Conservation (phyloP, 2,329 filamentous ascomycete species). For the Alternaria angustiovoidea region DNA sequence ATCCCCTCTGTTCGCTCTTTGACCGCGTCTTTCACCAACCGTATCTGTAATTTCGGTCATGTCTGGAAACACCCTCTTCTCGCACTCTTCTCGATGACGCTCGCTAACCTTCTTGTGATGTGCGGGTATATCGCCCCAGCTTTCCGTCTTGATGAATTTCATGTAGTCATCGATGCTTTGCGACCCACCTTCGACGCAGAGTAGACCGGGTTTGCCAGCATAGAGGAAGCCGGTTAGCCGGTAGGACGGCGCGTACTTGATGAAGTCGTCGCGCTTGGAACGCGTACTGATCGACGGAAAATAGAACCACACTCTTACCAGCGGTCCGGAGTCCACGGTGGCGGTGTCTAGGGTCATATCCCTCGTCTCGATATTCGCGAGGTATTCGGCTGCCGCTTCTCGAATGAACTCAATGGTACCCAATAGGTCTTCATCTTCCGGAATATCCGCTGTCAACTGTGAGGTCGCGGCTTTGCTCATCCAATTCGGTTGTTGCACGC, state of each 20-base stretch:
- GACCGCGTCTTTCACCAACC: slow-evolving; percentile 59
- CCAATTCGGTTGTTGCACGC: slow-evolving; percentile 37
- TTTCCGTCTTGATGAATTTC: slow-evolving; percentile 70
- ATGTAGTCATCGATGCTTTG: slow-evolving; percentile 65
- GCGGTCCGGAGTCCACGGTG: slow-evolving; percentile 6
- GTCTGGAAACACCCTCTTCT: slow-evolving; percentile 58
- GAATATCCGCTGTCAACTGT: slow-evolving; percentile 20
- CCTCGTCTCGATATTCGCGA: background rate
- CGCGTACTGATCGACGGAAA: slow-evolving; percentile 69
- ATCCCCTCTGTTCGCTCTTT: slow-evolving; percentile 61
- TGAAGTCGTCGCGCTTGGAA: slow-evolving; percentile 65
- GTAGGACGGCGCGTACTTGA: slow-evolving; percentile 62
- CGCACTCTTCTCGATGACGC: slow-evolving; percentile 55
- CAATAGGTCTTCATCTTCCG: slow-evolving; percentile 29
- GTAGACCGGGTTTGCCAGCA: slow-evolving; percentile 66
- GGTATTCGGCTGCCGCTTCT: slow-evolving; percentile 22
- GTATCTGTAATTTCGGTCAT: slow-evolving; percentile 66
- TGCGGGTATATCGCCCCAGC: slow-evolving; percentile 68
- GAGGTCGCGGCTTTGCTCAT: slow-evolving; percentile 30
- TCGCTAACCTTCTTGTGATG: slow-evolving; percentile 71
- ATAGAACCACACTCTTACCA: slow-evolving; percentile 69
- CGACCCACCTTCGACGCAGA: slow-evolving; percentile 62
- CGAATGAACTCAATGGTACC: slow-evolving; percentile 33
- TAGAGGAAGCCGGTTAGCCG: slow-evolving; percentile 66
- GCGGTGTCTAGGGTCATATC: background rate